A percentile compares a stretch with the other conserved stretches of the same genome.
Conservation (phyloP, 352 stramenopile genomes). For the Phytophthora pluvialis region DNA sequence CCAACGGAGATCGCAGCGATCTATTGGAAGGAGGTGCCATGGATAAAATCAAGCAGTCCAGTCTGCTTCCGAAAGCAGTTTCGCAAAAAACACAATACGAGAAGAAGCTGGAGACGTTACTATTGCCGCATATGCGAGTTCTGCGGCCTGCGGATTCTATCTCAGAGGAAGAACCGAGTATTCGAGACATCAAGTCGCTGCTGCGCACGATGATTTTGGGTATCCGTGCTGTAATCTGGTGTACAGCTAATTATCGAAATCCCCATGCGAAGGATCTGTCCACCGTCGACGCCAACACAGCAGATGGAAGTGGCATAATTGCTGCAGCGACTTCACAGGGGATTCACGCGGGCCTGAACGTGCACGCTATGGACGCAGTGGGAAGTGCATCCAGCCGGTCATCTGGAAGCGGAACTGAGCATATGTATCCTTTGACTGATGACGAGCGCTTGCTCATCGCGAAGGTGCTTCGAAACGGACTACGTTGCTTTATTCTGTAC, state of each 20-base stretch:
- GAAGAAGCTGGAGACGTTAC: slow-evolving; percentile 73
- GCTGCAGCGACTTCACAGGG: slow-evolving; percentile 27
- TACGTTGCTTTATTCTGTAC: slow-evolving; percentile 95
- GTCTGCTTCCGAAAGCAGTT: slow-evolving; percentile 65
- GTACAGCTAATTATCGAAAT: slow-evolving; percentile 94
- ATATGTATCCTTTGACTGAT: slow-evolving; percentile 90
- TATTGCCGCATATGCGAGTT: slow-evolving; percentile 63
- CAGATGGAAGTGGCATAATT: slow-evolving; percentile 39
- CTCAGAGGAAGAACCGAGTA: slow-evolving; percentile 78
- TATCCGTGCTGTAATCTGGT: slow-evolving; percentile 98
- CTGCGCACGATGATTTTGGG: slow-evolving; percentile 97
- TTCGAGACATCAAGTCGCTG: slow-evolving; percentile 93
- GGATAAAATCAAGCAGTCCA: slow-evolving; percentile 89
- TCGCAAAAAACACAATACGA: slow-evolving; percentile 68
- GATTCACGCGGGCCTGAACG: slow-evolving; percentile 20
- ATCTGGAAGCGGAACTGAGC: slow-evolving; percentile 32
- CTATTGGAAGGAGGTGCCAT: slow-evolving; percentile 85
- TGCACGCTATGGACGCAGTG: slow-evolving; percentile 29
- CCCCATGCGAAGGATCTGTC: slow-evolving; percentile 86
- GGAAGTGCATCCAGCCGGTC: slow-evolving; percentile 22
- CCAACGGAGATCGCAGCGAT: slow-evolving; percentile 57
- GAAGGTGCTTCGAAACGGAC: slow-evolving; percentile 93
- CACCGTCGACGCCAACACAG: slow-evolving; percentile 67
- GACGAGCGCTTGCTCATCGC: slow-evolving; percentile 93
- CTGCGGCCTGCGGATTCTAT: slow-evolving; percentile 57